Evolutionary conservation across 163 green algal genomes (phyloP).

Genomic region (Trebouxiophyceae sp.): DNA sequence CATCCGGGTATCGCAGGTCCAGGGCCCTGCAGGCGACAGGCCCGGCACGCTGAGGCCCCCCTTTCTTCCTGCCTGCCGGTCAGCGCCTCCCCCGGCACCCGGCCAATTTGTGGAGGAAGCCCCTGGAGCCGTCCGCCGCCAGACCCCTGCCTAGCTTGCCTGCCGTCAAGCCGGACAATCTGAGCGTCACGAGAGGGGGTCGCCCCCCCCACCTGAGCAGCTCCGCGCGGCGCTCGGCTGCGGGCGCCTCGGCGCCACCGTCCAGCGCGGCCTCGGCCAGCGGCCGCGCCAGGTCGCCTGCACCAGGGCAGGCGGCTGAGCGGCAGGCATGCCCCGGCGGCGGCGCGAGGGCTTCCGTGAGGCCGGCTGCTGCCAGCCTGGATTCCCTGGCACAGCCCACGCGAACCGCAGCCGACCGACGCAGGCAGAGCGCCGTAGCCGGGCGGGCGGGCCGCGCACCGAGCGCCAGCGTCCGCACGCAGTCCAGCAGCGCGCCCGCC

Average conservation of each 20-base stretch:
- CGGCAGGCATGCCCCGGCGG: too few relatives aligned
- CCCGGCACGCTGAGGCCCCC: background rate
- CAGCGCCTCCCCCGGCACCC: background rate
- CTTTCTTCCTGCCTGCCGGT: conserved; percentile 1
- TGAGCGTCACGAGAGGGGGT: too few relatives aligned
- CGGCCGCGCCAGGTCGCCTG: too few relatives aligned
- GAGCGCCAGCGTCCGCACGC: background rate
- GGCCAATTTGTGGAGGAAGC: background rate
- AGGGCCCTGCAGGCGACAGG: conserved; percentile 15
- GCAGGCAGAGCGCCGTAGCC: background rate
- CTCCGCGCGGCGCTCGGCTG: too few relatives aligned
- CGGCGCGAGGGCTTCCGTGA: too few relatives aligned
- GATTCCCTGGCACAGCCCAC: background rate
- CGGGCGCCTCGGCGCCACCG: too few relatives aligned
- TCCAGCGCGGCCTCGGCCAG: too few relatives aligned
- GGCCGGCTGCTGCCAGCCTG: background rate
- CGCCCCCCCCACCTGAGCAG: too few relatives aligned
- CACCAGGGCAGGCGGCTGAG: too few relatives aligned
- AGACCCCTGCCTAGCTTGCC: too few relatives aligned
- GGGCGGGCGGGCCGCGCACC: background rate
- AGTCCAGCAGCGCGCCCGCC: background rate
- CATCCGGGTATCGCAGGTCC: conserved; percentile 32
- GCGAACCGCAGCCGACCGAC: background rate
- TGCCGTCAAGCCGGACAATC: too few relatives aligned
- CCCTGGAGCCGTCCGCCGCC: background rate